Base-by-base conservation (phyloP, 2,329 filamentous ascomycete genomes). In the Dactylonectria macrodidyma region DNA sequence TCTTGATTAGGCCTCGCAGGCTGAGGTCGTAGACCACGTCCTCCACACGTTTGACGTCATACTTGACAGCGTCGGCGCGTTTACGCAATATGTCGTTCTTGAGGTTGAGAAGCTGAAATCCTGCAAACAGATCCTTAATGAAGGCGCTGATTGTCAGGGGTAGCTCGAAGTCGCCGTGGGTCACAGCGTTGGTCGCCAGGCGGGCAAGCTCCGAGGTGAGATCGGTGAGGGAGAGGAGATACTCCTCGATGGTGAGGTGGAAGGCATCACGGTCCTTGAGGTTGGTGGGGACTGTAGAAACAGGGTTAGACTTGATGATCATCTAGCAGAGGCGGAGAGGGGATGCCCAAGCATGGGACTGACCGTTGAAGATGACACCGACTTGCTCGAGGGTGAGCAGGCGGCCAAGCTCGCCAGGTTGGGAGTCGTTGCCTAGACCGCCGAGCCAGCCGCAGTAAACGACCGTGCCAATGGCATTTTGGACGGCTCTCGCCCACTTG, bases 1-100 rank as follows among this genome's bases (percentile, higher is more conserved):
- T 85, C 51, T 92, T 89, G 56, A 97, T 87, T 77, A 98, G 81
- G 58, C 96, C 95, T 66, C 96, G 89, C 78, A 99, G 84, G 26
- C 93, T 95, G 64, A 99, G 84, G 80, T 99, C 96, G 78, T 99
- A 99, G 58, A 98, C 95, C 12, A 99, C 95, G 78, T 98, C 96
- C 85, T 99, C 96, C 12, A 98, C 94, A 80, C 97, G 95, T 87
- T 98, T 99, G 77, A 99, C 94, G 76, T 93, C 92, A 79, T 99
- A 99, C 86, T 99, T 99, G 82, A 99, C 93, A 5, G 92, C 93
- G 83, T 99, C 96, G 63, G 94, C 94, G 69, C 94, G 89, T 84
- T 95, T 94, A 67, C 96, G 89, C 77, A 99, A 83, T 24, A 91
- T 91, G 80, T 99, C 96, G 77, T 99, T 99, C 87, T 98, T 98